A percentile compares a stretch with the other conserved stretches of the same genome.
phyloP scores from a whole-genome alignment of 352 stramenopile genomes.

The Globisporangium orthogonon region DNA sequence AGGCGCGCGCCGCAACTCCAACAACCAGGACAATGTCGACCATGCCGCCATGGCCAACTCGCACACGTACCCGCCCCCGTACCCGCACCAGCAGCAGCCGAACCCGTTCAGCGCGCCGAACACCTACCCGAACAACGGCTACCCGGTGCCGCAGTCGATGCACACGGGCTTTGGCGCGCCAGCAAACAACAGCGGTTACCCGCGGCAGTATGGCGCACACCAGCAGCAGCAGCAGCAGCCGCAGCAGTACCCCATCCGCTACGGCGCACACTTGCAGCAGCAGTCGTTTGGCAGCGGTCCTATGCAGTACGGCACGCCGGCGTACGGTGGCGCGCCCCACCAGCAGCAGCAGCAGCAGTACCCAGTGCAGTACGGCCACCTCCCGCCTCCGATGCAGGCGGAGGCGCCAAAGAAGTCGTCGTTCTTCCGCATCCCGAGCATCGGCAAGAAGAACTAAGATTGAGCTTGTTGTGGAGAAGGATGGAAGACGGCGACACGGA shows the following conservation, averaged over 20 bases:
- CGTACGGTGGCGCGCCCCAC: constrained; percentile 14
- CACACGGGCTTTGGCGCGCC: constrained; percentile 14
- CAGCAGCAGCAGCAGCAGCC: constrained; percentile 19
- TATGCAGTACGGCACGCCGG: constrained; percentile 21
- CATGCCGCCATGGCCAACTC: constrained; percentile 16
- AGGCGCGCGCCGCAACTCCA: constrained; percentile 34
- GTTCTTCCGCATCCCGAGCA: constrained; percentile 59
- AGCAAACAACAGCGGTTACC: constrained; percentile 27
- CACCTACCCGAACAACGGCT: constrained; percentile 2
- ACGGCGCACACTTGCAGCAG: constrained; percentile 15
- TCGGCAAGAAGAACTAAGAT: constrained; percentile 71
- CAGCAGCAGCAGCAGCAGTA: constrained; percentile 47
- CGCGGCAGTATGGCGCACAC: constrained; percentile 34
- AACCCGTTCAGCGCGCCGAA: background rate
- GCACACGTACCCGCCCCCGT: constrained; percentile 45
- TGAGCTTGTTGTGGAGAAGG: background rate
- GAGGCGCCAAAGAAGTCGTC: constrained; percentile 59
- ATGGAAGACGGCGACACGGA: background rate
- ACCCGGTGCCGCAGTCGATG: constrained; percentile 14
- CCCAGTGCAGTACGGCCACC: constrained; percentile 42
- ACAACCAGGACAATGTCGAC: constrained; percentile 56
- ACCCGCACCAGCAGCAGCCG: constrained; percentile 26
- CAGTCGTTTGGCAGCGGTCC: constrained; percentile 14
- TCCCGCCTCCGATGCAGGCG: constrained; percentile 44
- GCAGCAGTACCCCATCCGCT: constrained; percentile 13